Percentiles rank a stretch among this genome's conserved stretches.
Conservation (phyloP, 768 basidiomycete genomes). For the Tricholoma matsutake region DNA sequence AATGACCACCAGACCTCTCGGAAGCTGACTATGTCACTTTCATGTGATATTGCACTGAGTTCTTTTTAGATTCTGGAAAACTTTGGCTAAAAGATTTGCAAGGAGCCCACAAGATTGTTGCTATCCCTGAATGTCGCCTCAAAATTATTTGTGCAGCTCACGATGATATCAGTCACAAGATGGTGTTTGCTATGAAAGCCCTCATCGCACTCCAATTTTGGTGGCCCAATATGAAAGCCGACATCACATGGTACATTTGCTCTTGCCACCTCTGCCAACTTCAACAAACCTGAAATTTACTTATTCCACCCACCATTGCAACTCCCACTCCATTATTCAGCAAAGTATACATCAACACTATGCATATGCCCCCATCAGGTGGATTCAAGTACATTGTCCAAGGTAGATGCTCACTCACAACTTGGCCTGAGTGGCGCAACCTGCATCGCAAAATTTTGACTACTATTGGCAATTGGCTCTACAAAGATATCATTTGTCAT, state of each 20-base stretch:
- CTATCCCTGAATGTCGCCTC: too few species aligned
- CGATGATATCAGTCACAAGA: slow-evolving; percentile 21
- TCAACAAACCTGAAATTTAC: slow-evolving; percentile 14
- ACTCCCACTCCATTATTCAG: slow-evolving; percentile 22
- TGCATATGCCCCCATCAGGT: slow-evolving; percentile 30
- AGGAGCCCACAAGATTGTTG: too few species aligned
- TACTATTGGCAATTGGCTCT: slow-evolving; percentile 22
- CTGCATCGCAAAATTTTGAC: slow-evolving; percentile 14
- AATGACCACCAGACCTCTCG: too few species aligned
- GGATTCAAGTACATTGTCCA: slow-evolving; percentile 25
- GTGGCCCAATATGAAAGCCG: slow-evolving; percentile 26
- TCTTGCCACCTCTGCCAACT: slow-evolving; percentile 40
- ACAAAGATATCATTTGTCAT: slow-evolving; percentile 30
- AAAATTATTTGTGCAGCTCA: too few species aligned
- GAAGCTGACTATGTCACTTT: too few species aligned
- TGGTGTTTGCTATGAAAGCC: slow-evolving; percentile 11
- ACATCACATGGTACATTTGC: slow-evolving; percentile 29
- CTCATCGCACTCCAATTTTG: slow-evolving; percentile 18
- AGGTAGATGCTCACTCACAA: slow-evolving; percentile 19
- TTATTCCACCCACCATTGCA: slow-evolving; percentile 24
- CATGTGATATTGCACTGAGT: too few species aligned
- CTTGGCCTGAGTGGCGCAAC: slow-evolving; percentile 17
- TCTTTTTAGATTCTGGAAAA: too few species aligned
- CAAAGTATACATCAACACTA: slow-evolving; percentile 35
- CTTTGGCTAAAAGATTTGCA: too few species aligned